Evolutionary conservation across 306 rosid species (phyloP).

Genomic region (Begonia peltatifolia): DNA sequence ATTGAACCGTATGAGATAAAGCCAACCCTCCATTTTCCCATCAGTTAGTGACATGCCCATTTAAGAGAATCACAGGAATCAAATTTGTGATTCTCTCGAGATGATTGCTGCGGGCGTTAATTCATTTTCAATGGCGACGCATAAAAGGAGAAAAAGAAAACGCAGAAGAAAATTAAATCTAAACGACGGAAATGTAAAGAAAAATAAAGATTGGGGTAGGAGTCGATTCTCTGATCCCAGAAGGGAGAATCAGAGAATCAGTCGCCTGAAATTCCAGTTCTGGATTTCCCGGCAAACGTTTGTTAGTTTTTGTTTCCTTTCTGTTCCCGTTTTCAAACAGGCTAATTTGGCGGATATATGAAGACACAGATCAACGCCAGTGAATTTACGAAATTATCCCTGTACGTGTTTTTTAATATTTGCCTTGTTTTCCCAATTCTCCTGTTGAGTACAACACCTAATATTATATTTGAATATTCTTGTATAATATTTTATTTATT

Average conservation of each 20-base stretch:
- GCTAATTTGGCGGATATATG: constrained; percentile 21
- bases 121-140: not conserved
- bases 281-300: constrained; percentile 10
- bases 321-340: constrained; percentile 26
- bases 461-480: not conserved
- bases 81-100: constrained; percentile 3
- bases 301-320: constrained; percentile 9
- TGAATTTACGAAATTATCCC: constrained; percentile 21
- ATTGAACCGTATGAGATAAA: constrained; percentile 43
- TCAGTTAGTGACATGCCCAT: constrained; percentile 29
- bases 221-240: constrained; percentile 53
- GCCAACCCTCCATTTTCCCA: constrained; percentile 79
- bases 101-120: not conserved
- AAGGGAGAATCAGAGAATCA: constrained; percentile 64
- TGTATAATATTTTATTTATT: too few relatives aligned
- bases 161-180: not conserved
- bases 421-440: constrained; percentile 20
- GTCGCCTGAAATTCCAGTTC: constrained; percentile 12
- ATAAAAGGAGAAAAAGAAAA: not conserved
- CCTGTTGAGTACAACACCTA: not conserved
- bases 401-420: not conserved
- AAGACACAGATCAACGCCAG: not conserved
- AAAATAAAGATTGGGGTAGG: not conserved
- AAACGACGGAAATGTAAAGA: not conserved
- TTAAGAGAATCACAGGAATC: constrained; percentile 4